Evolutionary conservation across 208 protist species (phyloP).

Genomic region (Tritrichomonas foetus): DNA sequence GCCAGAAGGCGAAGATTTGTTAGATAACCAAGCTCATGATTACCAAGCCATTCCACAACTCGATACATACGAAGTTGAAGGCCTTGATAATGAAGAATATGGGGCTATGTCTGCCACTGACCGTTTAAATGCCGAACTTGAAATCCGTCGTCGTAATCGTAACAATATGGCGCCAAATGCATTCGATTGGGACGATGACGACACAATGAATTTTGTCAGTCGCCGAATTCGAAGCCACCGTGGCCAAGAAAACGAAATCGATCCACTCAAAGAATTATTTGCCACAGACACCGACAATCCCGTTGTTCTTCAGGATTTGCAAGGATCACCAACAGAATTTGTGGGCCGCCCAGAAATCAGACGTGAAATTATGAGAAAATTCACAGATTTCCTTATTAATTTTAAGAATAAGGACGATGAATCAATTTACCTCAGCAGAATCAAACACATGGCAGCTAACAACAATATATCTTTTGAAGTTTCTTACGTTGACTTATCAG

Average conservation of each 20-base stretch:
- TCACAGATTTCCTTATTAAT: background rate
- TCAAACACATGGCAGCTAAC: background rate
- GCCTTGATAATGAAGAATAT: conserved; percentile 45
- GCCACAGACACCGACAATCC: background rate
- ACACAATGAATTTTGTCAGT: background rate
- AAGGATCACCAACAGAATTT: background rate
- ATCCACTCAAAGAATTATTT: conserved; percentile 6
- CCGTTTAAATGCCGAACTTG: background rate
- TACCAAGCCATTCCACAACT: conserved; percentile 51
- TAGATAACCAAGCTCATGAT: background rate
- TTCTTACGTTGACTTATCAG: background rate
- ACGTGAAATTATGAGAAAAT: background rate
- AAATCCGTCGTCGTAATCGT: background rate
- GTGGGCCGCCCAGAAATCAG: background rate
- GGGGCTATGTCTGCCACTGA: background rate
- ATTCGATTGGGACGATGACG: background rate
- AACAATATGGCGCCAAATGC: background rate
- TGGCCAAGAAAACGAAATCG: background rate
- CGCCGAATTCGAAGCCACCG: background rate
- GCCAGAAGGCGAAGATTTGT: conserved; percentile 44
- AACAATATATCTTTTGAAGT: background rate
- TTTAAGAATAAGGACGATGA: background rate
- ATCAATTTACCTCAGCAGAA: background rate
- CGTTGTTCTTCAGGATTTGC: background rate
- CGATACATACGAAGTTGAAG: conserved; percentile 48